Evolutionary conservation across 2,329 filamentous ascomycete species (phyloP).

Genomic region (Stemphylium vesicarium): DNA sequence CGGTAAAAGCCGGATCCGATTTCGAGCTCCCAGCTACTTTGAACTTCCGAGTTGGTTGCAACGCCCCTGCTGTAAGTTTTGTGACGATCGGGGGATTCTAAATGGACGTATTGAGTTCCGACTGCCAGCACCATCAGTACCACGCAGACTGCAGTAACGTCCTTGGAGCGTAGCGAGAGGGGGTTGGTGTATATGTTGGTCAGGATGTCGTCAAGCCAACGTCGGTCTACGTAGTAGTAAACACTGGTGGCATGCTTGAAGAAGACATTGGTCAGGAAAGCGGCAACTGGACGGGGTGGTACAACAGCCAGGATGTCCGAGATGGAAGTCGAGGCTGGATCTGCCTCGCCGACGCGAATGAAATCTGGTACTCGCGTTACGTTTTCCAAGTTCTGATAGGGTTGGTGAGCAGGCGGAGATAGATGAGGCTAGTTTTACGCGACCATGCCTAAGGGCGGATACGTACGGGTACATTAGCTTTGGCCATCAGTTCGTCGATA

Average conservation of each 20-base stretch:
- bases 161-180: conserved; percentile 3
- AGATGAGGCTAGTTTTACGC: not conserved
- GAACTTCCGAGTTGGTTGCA: not conserved
- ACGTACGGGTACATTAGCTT: conserved; percentile 11
- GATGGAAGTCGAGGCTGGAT: conserved; percentile 13
- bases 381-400: conserved; percentile 1
- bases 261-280: conserved; percentile 52
- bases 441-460: no score
- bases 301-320: conserved; percentile 11
- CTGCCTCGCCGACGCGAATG: conserved; percentile 15
- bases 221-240: conserved; percentile 53
- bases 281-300: conserved; percentile 31
- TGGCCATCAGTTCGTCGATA: conserved; percentile 18
- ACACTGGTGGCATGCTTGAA: conserved; percentile 54
- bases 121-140: conserved; percentile 54
- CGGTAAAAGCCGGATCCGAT: conserved; percentile 51
- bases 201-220: conserved; percentile 51
- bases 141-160: conserved; percentile 36
- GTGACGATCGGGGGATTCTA: conserved; percentile 14
- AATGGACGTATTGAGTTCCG: conserved; percentile 49
- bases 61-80: not conserved
- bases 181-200: conserved; percentile 30
- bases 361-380: conserved; percentile 13
- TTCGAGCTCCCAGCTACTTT: conserved; percentile 14
- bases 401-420: not conserved